These are phyloP conservation scores for Schizothecium vesticola DNA, from an alignment of 495 filamentous ascomycete genomes.

Conservation along the genomic window DNA sequence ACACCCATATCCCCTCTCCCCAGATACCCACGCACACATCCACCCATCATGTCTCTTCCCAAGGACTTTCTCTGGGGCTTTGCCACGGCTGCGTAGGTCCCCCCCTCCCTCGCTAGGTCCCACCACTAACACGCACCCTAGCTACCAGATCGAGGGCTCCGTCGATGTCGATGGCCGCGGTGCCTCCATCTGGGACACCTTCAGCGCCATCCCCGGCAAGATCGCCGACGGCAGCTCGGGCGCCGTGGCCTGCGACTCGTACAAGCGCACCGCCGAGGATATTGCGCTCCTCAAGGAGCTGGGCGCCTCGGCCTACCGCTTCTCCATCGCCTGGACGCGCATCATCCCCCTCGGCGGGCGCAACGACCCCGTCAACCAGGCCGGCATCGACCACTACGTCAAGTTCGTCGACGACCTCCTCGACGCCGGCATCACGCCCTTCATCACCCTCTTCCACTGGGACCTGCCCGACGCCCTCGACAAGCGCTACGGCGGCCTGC, in stretches of 20 bases:
- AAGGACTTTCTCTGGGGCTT: constrained; percentile 79
- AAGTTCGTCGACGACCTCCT: constrained; percentile 57
- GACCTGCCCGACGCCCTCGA: constrained; percentile 57
- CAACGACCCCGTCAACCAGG: constrained; percentile 56
- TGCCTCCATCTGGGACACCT: constrained; percentile 73
- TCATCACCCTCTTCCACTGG: constrained; percentile 63
- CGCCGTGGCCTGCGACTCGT: constrained; percentile 69
- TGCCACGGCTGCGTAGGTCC: constrained; percentile 65
- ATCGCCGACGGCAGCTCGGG: constrained; percentile 66
- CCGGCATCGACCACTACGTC: constrained; percentile 54
- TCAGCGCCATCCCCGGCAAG: constrained; percentile 67
- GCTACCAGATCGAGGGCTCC: constrained; percentile 74
- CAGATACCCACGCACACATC: neutral
- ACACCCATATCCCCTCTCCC: neutral
- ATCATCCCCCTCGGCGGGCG: constrained; percentile 63
- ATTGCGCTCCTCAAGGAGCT: constrained; percentile 64
- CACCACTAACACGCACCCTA: constrained; percentile 20
- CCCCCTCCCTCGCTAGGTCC: neutral
- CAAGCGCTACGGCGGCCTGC: constrained; percentile 55
- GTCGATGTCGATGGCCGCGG: constrained; percentile 62
- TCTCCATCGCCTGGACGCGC: constrained; percentile 70
- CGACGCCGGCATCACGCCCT: constrained; percentile 53
- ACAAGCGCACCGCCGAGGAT: constrained; percentile 66
- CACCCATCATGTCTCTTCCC: constrained; percentile 51
- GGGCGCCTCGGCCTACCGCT: constrained; percentile 62